Conservation (phyloP, 2,329 filamentous ascomycete genomes). For the Epichloe baconii region DNA sequence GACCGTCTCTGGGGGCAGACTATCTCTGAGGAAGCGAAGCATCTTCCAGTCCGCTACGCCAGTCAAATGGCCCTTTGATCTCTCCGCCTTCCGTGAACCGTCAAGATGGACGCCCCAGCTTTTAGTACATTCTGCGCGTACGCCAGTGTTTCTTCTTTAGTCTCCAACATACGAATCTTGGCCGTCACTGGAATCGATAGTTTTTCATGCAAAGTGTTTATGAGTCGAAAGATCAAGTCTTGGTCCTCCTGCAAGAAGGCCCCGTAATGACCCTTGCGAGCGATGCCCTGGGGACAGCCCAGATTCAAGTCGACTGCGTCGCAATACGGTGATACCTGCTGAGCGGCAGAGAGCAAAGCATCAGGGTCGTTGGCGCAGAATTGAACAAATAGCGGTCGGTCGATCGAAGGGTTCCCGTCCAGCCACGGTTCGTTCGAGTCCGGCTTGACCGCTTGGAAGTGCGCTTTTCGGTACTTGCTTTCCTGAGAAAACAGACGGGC, state of each 20-base stretch:
- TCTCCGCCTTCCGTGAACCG: constrained; percentile 75
- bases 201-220: constrained; percentile 67
- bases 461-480: constrained; percentile 59
- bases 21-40: constrained; percentile 70
- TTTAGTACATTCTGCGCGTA: constrained; percentile 80
- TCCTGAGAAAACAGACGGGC: constrained; percentile 75
- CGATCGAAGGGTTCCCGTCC: constrained; percentile 74
- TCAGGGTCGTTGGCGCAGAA: constrained; percentile 86
- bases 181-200: constrained; percentile 80
- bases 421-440: constrained; percentile 40
- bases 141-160: constrained; percentile 69
- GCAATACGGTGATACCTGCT: constrained; percentile 70
- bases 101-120: constrained; percentile 84
- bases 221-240: constrained; percentile 66
- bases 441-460: constrained; percentile 58
- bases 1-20: constrained; percentile 74
- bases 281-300: constrained; percentile 93
- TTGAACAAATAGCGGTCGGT: constrained; percentile 87
- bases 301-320: constrained; percentile 94
- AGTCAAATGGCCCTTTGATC: constrained; percentile 92
- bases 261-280: constrained; percentile 79
- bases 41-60: constrained; percentile 86
- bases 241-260: constrained; percentile 92
- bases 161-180: constrained; percentile 85
- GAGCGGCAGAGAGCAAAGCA: constrained; percentile 67